Evolutionary conservation across 257 asterid species (phyloP), one percentile per base, ranked within the genome.

Genomic region (Phtheirospermum japonicum): DNA sequence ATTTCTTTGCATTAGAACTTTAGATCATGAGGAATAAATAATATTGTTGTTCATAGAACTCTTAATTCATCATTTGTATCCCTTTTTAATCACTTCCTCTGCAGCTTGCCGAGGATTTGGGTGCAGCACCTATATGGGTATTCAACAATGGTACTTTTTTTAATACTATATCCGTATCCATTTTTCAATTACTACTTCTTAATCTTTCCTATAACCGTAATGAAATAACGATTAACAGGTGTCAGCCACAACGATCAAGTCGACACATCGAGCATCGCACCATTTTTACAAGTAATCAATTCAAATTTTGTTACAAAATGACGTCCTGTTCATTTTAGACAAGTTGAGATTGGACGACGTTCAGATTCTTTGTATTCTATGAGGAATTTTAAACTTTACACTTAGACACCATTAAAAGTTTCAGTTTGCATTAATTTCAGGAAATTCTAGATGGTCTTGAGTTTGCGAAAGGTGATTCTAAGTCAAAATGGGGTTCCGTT

Each of bases 51-150:
- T n/a, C n/a, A n/a, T n/a, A n/a, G n/a, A n/a, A n/a, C n/a, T n/a
- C n/a, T n/a, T n/a, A 17, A 48, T 48, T 46, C 55, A 14, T 64
- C 30, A 19, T 23, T 48, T 68, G n/a, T 33, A 7, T 16, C 46
- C 42, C 18, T 13, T 52, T 63, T 66, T 20, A 16, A 53, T 51
- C 34, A 26, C 54, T 59, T 52, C 28, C 48, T 64, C 52, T 73
- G 75, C 90, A 93, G 99, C 99, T 93, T 59, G 95, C 97, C 0
- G 97, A 93, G 77, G 97, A 93, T 83, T 81, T 93, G 72, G 99
- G 83, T 34, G 73, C 97, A 56, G 28, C 69, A 64, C 99, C 97
- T 20, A 71, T 93, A 49, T 89, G 99, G 99, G 99, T 89, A 40
- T 93, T 93, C 79, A 93, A 93, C 82, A 93, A 93, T 26, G 99